Evolutionary conservation across 2,329 filamentous ascomycete species (phyloP).

Genomic region (Penicillium sp.): DNA sequence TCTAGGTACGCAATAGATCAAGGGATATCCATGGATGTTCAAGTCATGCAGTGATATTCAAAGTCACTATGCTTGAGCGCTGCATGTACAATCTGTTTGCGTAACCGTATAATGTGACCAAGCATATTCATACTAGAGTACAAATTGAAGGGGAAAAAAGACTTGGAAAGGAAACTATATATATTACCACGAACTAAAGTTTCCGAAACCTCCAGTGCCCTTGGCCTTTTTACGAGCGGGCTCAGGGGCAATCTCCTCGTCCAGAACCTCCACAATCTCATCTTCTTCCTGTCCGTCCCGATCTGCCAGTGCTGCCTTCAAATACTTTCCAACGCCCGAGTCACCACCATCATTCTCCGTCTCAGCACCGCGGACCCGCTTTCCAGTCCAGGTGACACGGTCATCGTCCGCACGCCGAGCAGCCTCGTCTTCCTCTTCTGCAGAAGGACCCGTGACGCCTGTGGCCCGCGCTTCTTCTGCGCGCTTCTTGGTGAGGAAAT

Average conservation of each 20-base stretch:
- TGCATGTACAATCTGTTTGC: too few relatives aligned
- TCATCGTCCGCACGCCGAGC: constrained; percentile 61
- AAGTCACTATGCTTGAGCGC: too few relatives aligned
- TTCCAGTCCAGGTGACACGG: constrained; percentile 89
- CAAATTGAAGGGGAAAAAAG: background rate
- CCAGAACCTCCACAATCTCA: constrained; percentile 53
- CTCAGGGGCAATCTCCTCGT: constrained; percentile 56
- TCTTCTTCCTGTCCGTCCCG: constrained; percentile 40
- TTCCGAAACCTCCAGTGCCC: constrained; percentile 66
- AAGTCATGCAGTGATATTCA: too few relatives aligned
- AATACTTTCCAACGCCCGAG: constrained; percentile 67
- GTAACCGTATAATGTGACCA: background rate
- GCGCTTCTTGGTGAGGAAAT: constrained; percentile 69
- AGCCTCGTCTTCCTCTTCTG: constrained; percentile 21
- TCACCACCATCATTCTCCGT: constrained; percentile 40
- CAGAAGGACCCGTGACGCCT: constrained; percentile 11
- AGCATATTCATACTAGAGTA: background rate
- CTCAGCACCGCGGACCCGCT: constrained; percentile 65
- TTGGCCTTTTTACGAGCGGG: constrained; percentile 74
- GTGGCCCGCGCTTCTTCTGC: constrained; percentile 52
- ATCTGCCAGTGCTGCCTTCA: constrained; percentile 52
- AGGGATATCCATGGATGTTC: too few relatives aligned
- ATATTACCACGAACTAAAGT: constrained; percentile 80
- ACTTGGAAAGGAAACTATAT: background rate
- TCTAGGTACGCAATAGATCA: too few relatives aligned